These are phyloP conservation scores for Megacollybia platyphylla DNA, from an alignment of 1,284 basidiomycete genomes.

Conservation along the genomic window DNA sequence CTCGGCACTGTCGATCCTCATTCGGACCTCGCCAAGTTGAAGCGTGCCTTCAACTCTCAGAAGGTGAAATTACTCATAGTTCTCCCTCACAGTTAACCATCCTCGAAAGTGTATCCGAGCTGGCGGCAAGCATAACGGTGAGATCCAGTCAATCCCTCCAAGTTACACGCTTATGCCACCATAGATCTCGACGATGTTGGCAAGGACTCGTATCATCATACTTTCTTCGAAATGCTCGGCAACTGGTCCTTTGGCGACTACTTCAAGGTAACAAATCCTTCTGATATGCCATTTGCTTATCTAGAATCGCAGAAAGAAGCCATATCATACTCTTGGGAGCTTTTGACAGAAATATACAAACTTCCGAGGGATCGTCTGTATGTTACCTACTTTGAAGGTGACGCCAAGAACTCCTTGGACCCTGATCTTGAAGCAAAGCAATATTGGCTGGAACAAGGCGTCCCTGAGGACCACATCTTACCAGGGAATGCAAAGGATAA, in stretches of 20 bases:
- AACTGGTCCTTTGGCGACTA: slow-evolving; percentile 99
- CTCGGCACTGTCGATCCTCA: slow-evolving; percentile 92
- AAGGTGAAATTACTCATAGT: slow-evolving; percentile 21
- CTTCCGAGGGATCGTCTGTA: slow-evolving; percentile 88
- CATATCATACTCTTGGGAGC: slow-evolving; percentile 86
- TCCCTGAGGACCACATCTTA: slow-evolving; percentile 82
- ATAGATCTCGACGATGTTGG: slow-evolving; percentile 96
- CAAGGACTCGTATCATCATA: slow-evolving; percentile 93
- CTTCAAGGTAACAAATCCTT: slow-evolving; percentile 65
- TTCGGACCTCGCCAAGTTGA: slow-evolving; percentile 79
- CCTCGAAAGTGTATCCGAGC: slow-evolving; percentile 77
- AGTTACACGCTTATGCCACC: slow-evolving; percentile 3
- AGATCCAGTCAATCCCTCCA: slow-evolving; percentile 3
- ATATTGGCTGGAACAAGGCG: slow-evolving; percentile 80
- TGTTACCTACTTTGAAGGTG: slow-evolving; percentile 97
- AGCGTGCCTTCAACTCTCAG: slow-evolving; percentile 91
- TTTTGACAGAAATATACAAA: slow-evolving; percentile 82
- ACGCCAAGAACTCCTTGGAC: slow-evolving; percentile 75
- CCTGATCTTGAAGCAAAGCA: slow-evolving; percentile 83
- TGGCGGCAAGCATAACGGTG: slow-evolving; percentile 96
- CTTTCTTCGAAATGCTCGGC: slow-evolving; percentile 99
- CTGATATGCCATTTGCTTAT: slow-evolving; percentile 1
- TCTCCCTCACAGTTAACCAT: background rate
- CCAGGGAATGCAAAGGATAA: slow-evolving; percentile 96
- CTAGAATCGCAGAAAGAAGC: slow-evolving; percentile 67